Percentiles rank a stretch among this genome's conserved stretches.
Conservation (phyloP, 306 rosid genomes). For the Albizia julibrissin region DNA sequence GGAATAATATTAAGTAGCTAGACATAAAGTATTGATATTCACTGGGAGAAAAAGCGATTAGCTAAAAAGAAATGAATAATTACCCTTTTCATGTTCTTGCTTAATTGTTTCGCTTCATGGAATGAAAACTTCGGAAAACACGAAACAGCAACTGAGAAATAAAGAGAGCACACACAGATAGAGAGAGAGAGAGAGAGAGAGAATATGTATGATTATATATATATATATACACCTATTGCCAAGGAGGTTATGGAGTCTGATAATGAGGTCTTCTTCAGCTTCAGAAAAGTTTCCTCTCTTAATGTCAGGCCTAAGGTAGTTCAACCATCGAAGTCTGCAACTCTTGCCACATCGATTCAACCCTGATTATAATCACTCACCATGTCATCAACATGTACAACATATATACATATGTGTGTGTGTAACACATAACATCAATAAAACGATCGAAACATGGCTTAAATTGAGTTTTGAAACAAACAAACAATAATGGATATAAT, state of each 20-base stretch:
- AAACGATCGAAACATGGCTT: too few relatives aligned
- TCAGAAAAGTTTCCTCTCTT: conserved; percentile 35
- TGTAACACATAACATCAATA: not conserved
- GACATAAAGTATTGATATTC: not conserved
- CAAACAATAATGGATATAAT: not conserved
- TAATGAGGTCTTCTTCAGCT: conserved; percentile 35
- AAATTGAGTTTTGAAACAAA: not conserved
- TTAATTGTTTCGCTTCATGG: not conserved
- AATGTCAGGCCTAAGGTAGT: conserved; percentile 36
- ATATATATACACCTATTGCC: conserved; percentile 24
- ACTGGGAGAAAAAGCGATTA: not conserved
- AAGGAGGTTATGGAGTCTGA: conserved; percentile 26
- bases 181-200: not conserved
- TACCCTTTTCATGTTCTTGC: not conserved
- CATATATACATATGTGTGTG: not conserved
- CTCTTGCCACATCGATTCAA: conserved; percentile 37
- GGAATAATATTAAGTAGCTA: not conserved
- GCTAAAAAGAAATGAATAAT: not conserved
- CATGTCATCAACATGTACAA: not conserved
- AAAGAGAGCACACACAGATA: too few relatives aligned
- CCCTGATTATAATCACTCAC: not conserved
- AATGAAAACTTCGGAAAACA: too few relatives aligned
- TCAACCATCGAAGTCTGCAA: conserved; percentile 39
- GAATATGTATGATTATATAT: not conserved
- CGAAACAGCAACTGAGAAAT: not conserved